phyloP scores from a whole-genome alignment of 1,139 yeast species.

The Citeromyces hawaiiensis region DNA sequence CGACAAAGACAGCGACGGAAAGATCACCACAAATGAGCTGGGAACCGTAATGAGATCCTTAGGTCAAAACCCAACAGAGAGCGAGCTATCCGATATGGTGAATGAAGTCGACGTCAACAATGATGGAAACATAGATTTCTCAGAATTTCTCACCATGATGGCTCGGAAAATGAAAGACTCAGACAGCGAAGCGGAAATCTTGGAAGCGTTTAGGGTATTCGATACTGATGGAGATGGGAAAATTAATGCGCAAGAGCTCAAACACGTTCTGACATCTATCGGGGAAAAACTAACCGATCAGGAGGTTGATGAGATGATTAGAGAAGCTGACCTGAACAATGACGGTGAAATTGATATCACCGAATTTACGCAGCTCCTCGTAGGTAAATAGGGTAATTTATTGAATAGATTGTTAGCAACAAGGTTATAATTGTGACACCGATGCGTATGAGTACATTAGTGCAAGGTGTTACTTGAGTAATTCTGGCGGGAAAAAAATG shows the following conservation, averaged over 20 bases:
- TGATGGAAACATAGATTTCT: constrained; percentile 89
- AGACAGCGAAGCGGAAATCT: constrained; percentile 91
- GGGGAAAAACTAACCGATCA: constrained; percentile 94
- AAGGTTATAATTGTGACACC: too few relatives aligned
- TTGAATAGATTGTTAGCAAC: too few relatives aligned
- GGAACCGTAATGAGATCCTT: constrained; percentile 98
- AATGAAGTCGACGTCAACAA: constrained; percentile 94
- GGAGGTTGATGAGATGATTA: constrained; percentile 93
- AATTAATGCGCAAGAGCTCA: constrained; percentile 90
- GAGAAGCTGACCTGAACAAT: constrained; percentile 90
- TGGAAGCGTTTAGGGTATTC: constrained; percentile 95
- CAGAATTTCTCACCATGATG: constrained; percentile 54
- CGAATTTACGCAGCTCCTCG: constrained; percentile 49
- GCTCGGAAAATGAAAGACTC: constrained; percentile 90
- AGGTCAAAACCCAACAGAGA: constrained; percentile 94
- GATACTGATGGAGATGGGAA: constrained; percentile 91
- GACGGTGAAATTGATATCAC: constrained; percentile 94
- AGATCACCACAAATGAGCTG: constrained; percentile 87
- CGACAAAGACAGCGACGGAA: constrained; percentile 93
- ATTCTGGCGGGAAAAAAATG: constrained; percentile 1
- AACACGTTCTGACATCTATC: constrained; percentile 91
- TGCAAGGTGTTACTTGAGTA: too few relatives aligned
- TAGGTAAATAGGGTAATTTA: constrained; percentile 13
- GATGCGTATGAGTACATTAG: too few relatives aligned
- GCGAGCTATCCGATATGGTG: constrained; percentile 91